Evolutionary conservation across 164 flowering plant species (phyloP), one percentile per base, ranked within the genome.

Genomic region (Nymphaea thermarum): DNA sequence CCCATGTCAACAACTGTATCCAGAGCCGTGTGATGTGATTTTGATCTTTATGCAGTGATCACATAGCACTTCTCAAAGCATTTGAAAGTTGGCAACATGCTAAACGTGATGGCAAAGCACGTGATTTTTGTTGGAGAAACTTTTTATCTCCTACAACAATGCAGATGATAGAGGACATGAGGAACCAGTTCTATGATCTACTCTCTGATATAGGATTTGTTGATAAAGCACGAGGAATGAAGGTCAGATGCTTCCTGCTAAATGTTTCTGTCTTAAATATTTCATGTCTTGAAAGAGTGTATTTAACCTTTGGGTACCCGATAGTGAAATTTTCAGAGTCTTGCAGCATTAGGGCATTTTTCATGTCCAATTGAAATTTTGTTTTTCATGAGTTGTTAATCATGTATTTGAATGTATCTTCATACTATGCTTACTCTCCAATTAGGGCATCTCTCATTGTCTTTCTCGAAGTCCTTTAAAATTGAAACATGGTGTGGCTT

Each of bases 101-200:
- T 41, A 91, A 90, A 74, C 79, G 81, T 10, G 80, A 68, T 53
- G 84, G 96, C 61, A 81, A 74, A n/a, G 99, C 87, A 67, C 84
- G 80, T 71, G 67, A 84, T 17, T 91, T 82, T 73, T 94, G 98
- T 77, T 91, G 99, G 98, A 87, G 90, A 42, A 87, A 86, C 73
- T 94, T 81, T 72, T 77, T 94, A 65, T 94, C 99, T 42, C 85
- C 93, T 2, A 64, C 83, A 51, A 88, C 99, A 64, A 75, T 94
- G 84, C 90, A 82, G 78, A 86, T 91, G 98, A 91, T 91, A 86
- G 98, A 84, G 57, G 93, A 88, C 72, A 94, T 94, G 99, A 84
- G 93, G 77, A 81, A 77, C 59, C 99, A 94, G 77, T 94, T 94
- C 77, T 71, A 83, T 62, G 89, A 91, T 78, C 85, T 90, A 51